Percentiles rank a stretch among this genome's conserved stretches.
Conservation (phyloP, 495 filamentous ascomycete species). For the Emericellopsis terricola region DNA sequence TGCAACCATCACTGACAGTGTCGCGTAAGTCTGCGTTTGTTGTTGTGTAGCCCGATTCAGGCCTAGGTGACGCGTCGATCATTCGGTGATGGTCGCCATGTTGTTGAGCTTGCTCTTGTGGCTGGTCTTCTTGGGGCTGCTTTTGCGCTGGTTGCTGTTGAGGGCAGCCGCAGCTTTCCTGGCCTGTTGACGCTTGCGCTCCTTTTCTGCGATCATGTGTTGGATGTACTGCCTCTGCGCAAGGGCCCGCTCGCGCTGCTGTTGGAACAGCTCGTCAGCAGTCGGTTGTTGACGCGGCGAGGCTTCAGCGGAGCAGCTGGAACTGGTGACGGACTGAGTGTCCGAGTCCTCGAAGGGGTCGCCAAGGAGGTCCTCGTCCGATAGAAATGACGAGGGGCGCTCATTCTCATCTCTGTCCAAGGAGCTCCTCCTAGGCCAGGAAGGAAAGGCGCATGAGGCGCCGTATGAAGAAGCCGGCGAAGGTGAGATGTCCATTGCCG, state of each 20-base stretch:
- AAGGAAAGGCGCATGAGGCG: slow-evolving; percentile 29
- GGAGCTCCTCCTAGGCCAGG: slow-evolving; percentile 27
- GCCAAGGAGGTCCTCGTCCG: slow-evolving; percentile 29
- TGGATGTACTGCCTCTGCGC: slow-evolving; percentile 27
- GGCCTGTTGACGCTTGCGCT: slow-evolving; percentile 17
- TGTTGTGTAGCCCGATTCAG: too few species aligned
- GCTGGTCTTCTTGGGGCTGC: slow-evolving; percentile 13
- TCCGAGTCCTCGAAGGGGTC: slow-evolving; percentile 22
- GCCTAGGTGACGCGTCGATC: too few species aligned
- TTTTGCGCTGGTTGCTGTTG: slow-evolving; percentile 12
- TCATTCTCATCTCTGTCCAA: slow-evolving; percentile 24
- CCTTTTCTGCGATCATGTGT: slow-evolving; percentile 26
- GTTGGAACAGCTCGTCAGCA: slow-evolving; percentile 22
- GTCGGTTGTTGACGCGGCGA: slow-evolving; percentile 10
- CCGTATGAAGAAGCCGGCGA: slow-evolving; percentile 16
- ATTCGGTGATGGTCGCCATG: slow-evolving; percentile 32
- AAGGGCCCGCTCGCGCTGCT: slow-evolving; percentile 23
- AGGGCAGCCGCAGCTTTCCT: slow-evolving; percentile 5
- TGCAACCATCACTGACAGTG: too few species aligned
- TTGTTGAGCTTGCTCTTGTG: slow-evolving; percentile 17
- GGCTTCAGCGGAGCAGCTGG: slow-evolving; percentile 13
- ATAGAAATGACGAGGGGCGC: slow-evolving; percentile 27
- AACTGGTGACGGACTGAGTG: slow-evolving; percentile 24
- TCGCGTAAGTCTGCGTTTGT: too few species aligned
- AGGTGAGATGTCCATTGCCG: slow-evolving; percentile 34